Evolutionary conservation across 2,329 filamentous ascomycete genomes (phyloP).

Genomic region (Drechslera avenae): DNA sequence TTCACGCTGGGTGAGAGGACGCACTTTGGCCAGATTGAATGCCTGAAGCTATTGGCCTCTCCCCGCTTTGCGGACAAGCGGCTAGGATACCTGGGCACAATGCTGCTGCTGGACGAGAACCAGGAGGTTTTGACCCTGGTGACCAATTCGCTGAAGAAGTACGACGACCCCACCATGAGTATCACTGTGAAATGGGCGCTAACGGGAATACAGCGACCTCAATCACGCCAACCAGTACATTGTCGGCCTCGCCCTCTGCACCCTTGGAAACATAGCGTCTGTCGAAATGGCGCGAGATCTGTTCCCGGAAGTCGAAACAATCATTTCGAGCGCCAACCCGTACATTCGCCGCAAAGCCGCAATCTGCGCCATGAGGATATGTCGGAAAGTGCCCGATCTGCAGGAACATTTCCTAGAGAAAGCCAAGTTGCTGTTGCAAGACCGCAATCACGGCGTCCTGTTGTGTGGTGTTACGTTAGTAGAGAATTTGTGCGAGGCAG

Average conservation of each 20-base stretch:
- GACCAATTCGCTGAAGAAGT: conserved; percentile 98
- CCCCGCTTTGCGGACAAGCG: conserved; percentile 98
- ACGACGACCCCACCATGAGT: conserved; percentile 40
- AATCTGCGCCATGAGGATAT: conserved; percentile 98
- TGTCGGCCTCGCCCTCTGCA: conserved; percentile 93
- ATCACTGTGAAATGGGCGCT: conserved; percentile 9
- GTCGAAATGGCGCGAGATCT: conserved; percentile 98
- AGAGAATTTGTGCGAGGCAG: conserved; percentile 89
- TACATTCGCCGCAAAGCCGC: conserved; percentile 97
- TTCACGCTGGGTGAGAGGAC: conserved; percentile 97
- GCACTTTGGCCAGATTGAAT: conserved; percentile 99
- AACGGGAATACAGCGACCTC: conserved; percentile 70
- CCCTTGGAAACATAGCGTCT: conserved; percentile 95
- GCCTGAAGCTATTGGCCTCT: conserved; percentile 93
- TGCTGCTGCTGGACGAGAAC: conserved; percentile 95
- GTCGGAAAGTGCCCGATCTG: conserved; percentile 94
- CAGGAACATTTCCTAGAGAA: conserved; percentile 98
- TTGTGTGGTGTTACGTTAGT: conserved; percentile 91
- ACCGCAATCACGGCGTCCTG: conserved; percentile 94
- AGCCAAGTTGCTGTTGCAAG: conserved; percentile 82
- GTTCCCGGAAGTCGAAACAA: conserved; percentile 91
- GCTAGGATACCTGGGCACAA: conserved; percentile 92
- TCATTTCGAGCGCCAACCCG: conserved; percentile 92
- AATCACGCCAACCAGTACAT: conserved; percentile 99
- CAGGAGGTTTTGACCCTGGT: conserved; percentile 97